These are phyloP conservation scores for Phytophthora ramorum DNA, from an alignment of 352 stramenopile species.

Conservation along the genomic window DNA sequence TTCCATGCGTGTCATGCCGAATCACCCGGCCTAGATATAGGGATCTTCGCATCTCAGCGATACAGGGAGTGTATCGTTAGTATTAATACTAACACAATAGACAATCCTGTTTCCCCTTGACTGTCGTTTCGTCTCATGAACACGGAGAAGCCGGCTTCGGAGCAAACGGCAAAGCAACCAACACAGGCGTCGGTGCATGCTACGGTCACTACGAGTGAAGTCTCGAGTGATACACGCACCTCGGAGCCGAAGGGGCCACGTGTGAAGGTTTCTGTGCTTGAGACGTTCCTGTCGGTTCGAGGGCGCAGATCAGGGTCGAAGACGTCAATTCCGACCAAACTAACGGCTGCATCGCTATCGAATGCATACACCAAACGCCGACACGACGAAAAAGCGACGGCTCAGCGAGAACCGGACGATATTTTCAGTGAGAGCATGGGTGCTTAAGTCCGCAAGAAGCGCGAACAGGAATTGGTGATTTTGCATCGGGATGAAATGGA, in stretches of 20 bases:
- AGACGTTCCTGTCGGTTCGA: slow-evolving; percentile 23
- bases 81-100: too few species aligned
- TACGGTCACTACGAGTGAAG: not conserved
- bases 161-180: too few species aligned
- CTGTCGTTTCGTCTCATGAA: too few species aligned
- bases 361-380: slow-evolving; percentile 50
- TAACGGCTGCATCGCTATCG: slow-evolving; percentile 32
- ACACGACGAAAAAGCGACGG: slow-evolving; percentile 35
- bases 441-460: slow-evolving; percentile 62
- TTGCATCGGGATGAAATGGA: slow-evolving; percentile 55
- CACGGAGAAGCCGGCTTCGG: too few species aligned
- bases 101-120: too few species aligned
- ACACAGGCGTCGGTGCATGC: not conserved
- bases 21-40: too few species aligned
- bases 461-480: slow-evolving; percentile 38
- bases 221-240: not conserved
- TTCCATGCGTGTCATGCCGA: too few species aligned
- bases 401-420: slow-evolving; percentile 42
- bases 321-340: slow-evolving; percentile 6
- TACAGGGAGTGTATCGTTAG: too few species aligned
- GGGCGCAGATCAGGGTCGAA: slow-evolving; percentile 6
- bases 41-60: too few species aligned
- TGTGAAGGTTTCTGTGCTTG: slow-evolving; percentile 21
- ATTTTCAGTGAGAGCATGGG: slow-evolving; percentile 51
- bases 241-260: not conserved